Evolutionary conservation across 2,329 filamentous ascomycete species (phyloP), one percentile per base, ranked within the genome.

Genomic region (Cladobotryum mycophilum): DNA sequence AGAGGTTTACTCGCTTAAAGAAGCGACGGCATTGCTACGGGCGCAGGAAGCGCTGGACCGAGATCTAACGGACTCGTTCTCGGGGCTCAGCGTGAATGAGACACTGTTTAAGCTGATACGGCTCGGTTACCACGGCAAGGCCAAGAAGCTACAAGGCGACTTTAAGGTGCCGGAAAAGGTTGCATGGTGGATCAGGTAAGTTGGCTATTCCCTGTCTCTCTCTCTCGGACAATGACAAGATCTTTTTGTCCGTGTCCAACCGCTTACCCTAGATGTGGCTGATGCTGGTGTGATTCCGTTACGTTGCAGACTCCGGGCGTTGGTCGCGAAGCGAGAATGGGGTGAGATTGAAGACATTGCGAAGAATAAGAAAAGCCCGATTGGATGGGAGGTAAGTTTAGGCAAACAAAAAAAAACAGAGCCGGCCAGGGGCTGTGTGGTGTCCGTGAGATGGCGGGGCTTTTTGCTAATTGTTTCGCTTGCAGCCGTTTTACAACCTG

Each of bases 101-200:
- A 99, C 93, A 1, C 81, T 97, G 61, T 95, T 92, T 70, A 88
- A 90, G 65, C 78, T 99, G 47, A 85, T 96, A 57, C 80, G 84
- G 46, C 78, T 88, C 11, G 89, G 90, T 2, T 91, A 95, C 64
- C 79, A 85, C 48, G 90, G 90, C 60, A 81, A 91, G 53, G 91
- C 91, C 18, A 87, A 86, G 68, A 96, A 92, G 69, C 78, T 97
- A 3, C 87, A 93, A 65, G 85, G 79, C 64, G 92, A 97, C 59
- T 99, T 99, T 74, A 95, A 90, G 63, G 85, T 99, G 43, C 82
- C 88, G 0, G 93, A 97, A 58, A 95, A 90, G 69, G 87, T 89
- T 30, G 87, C 84, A 56, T 92, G 89, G 82, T 99, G 92, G 89
- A 80, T 83, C 53, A 73, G 81, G 79, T 82, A 67, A 61, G 75